These are phyloP conservation scores for Oidiodendron maius DNA, from an alignment of 495 filamentous ascomycete species.

Conservation along the genomic window DNA sequence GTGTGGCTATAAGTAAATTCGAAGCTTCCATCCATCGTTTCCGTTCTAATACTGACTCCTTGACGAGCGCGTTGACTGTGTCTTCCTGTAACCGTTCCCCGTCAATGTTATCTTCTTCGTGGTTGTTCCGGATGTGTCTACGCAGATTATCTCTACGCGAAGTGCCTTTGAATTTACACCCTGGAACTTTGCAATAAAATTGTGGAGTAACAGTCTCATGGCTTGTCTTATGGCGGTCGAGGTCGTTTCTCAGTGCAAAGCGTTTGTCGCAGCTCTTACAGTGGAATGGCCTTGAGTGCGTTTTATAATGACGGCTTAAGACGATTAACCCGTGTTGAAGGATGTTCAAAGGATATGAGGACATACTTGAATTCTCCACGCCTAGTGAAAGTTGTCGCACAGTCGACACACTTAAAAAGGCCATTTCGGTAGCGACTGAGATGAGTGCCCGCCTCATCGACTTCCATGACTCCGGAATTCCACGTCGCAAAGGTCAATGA, in stretches of 20 bases:
- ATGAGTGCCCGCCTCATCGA: no score
- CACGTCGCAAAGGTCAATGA: no score
- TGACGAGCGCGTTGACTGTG: slow-evolving; percentile 9
- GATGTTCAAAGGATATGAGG: slow-evolving; percentile 7
- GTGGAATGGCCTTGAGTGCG: slow-evolving; percentile 14
- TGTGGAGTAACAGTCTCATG: slow-evolving; percentile 13
- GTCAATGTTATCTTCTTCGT: slow-evolving; percentile 4
- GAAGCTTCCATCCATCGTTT: slow-evolving; percentile 13
- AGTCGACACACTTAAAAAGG: no score
- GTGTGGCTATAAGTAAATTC: slow-evolving; percentile 13
- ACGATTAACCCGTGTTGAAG: slow-evolving; percentile 6
- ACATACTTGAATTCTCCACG: slow-evolving; percentile 17
- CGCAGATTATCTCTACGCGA: slow-evolving; percentile 16
- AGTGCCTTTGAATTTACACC: slow-evolving; percentile 15
- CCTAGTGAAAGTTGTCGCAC: slow-evolving; percentile 10
- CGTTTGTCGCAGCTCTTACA: slow-evolving; percentile 8
- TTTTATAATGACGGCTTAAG: slow-evolving; percentile 16
- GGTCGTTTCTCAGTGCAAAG: slow-evolving; percentile 17
- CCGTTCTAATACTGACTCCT: slow-evolving; percentile 10
- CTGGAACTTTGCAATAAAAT: slow-evolving; percentile 16
- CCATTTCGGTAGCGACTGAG: no score
- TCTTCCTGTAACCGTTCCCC: slow-evolving; percentile 5
- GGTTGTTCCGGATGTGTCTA: slow-evolving; percentile 12
- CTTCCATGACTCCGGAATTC: no score
- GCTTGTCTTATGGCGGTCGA: slow-evolving; percentile 14